phyloP scores from a whole-genome alignment of 192 early-diverging fungal genomes.

The Backusella australiensis region DNA sequence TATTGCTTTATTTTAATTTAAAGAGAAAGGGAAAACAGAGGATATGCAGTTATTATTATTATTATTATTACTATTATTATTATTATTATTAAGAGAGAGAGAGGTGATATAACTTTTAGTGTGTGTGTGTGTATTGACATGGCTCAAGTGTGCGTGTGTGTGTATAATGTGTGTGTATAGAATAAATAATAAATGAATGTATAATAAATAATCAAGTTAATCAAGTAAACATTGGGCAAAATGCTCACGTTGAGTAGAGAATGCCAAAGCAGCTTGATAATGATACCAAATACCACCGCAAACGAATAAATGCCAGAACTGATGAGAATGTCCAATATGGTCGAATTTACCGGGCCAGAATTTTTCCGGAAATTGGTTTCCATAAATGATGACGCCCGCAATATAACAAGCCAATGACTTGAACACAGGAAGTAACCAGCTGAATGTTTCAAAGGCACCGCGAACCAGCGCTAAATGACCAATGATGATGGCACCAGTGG shows the following conservation, averaged over 20 bases:
- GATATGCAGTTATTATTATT: not conserved
- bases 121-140: not conserved
- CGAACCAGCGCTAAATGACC: constrained; percentile 44
- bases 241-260: not conserved
- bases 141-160: not conserved
- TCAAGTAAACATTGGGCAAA: constrained; percentile 2
- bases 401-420: constrained; percentile 53
- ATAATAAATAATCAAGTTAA: not conserved
- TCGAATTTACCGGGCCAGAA: constrained; percentile 60
- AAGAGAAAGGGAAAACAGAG: not conserved
- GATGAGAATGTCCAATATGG: constrained; percentile 61
- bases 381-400: constrained; percentile 57
- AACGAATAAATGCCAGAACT: constrained; percentile 62
- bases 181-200: not conserved
- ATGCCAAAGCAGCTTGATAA: constrained; percentile 47
- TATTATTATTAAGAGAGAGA: not conserved
- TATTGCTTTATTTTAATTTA: not conserved
- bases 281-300: constrained; percentile 62
- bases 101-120: not conserved
- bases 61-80: not conserved
- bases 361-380: constrained; percentile 57
- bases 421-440: constrained; percentile 48
- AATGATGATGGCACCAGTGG: constrained; percentile 48
- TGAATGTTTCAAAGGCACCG: constrained; percentile 36
- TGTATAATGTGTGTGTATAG: not conserved